Evolutionary conservation across 2,329 filamentous ascomycete genomes (phyloP), one percentile per base, ranked within the genome.

Genomic region (Penicillium brevicompactum): DNA sequence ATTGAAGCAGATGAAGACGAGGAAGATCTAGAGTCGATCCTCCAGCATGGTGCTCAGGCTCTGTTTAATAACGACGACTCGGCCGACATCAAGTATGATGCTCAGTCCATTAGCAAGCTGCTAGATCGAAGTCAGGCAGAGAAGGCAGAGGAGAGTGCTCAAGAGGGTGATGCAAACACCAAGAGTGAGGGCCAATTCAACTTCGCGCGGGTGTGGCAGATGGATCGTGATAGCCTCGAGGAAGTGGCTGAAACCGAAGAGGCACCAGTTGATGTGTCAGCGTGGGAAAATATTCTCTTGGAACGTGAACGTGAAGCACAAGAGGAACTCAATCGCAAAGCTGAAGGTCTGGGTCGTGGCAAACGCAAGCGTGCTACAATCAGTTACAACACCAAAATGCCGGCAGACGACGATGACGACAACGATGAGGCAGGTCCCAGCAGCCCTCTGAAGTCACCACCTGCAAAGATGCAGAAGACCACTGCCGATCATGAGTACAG

Each of bases 241-340:
- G 87, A 84, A 43, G 79, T 81, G 40, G 60, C 67, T 2, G 78
- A 84, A 24, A 81, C 83, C 6, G 78, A 82, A 40, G 66, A 66
- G 9, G 71, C 80, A 7, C 78, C 80, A 0, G 80, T 87, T 9
- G 87, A 87, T 65, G 82, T 84, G 13, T 87, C 85, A 34, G 85
- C 95, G 0, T 99, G 95, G 95, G 92, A 96, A 51, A 88, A 87
- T 64, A 97, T 99, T 56, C 79, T 99, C 34, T 86, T 87, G 50
- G 85, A 95, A 69, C 87, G 94, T 59, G 91, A 96, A 72, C 86
- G 84, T 41, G 86, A 88, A 51, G 92, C 92, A 2, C 82, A 84
- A n/a, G 85, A 85, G 53, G 87, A 92, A 65, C 86, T 87, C 7
- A 86, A 86, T 32, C 80, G 78, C 14, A 85, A 87, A 55, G 82